phyloP scores from a whole-genome alignment of 208 protist genomes.

The Angomonas desouzai region DNA sequence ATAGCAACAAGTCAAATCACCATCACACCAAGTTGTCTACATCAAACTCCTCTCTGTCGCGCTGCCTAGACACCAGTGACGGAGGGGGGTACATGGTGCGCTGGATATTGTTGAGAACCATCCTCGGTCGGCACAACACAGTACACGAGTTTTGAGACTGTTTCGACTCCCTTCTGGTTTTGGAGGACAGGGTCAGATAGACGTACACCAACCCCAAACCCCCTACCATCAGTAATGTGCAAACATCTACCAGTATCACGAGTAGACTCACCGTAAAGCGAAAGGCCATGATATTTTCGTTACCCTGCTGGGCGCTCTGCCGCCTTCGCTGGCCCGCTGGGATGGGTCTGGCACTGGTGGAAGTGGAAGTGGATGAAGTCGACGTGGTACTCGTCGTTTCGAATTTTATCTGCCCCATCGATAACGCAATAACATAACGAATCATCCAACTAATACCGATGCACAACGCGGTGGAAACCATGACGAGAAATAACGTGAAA shows the following conservation, averaged over 20 bases:
- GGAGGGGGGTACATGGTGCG: slow-evolving; percentile 24
- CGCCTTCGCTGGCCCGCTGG: neutral
- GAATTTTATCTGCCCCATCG: neutral
- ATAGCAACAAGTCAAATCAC: too few relatives aligned
- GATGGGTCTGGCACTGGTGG: neutral
- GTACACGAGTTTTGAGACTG: slow-evolving; percentile 24
- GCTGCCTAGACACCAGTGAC: slow-evolving; percentile 18
- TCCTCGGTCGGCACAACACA: slow-evolving; percentile 23
- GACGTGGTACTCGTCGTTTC: too few relatives aligned
- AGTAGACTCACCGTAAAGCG: slow-evolving; percentile 23
- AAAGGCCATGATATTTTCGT: slow-evolving; percentile 2
- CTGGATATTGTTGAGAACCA: slow-evolving; percentile 29
- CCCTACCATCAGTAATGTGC: slow-evolving; percentile 53
- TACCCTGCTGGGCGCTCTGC: neutral
- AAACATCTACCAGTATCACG: slow-evolving; percentile 38
- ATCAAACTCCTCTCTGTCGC: slow-evolving; percentile 11
- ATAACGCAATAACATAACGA: slow-evolving; percentile 13
- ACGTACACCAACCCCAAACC: slow-evolving; percentile 49
- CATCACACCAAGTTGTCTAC: neutral
- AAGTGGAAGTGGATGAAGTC: neutral
- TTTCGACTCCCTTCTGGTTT: slow-evolving; percentile 39
- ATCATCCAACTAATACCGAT: slow-evolving; percentile 45
- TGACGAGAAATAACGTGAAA: slow-evolving; percentile 59
- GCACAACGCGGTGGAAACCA: slow-evolving; percentile 24
- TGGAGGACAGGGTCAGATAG: slow-evolving; percentile 50